Base-by-base conservation (phyloP, 1,284 basidiomycete genomes). In the Malassezia furfur region DNA sequence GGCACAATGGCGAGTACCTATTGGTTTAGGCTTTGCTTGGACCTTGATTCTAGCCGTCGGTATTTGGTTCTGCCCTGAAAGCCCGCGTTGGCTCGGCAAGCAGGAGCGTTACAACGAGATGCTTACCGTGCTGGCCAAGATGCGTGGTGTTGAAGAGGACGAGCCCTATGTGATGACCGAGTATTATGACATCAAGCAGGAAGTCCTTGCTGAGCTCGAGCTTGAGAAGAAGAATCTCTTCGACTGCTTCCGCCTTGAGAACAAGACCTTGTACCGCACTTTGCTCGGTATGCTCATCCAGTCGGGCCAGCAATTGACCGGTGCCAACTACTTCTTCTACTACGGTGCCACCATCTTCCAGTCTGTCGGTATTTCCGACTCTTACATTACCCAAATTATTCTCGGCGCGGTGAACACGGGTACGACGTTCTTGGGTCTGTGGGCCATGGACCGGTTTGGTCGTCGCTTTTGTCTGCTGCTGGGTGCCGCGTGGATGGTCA, bases 1-100 rank as follows among this genome's bases (percentile, higher is more conserved):
- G 38, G 80, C 77, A 3, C 82, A 82, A 15, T 87, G 85, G 85
- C 81, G 82, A 22, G 80, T 81, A 10, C 81, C 85, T 41, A 81
- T 87, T 48, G 85, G 81, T 12, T 79, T 87, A 54, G 83, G 85
- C 32, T 78, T 88, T 63, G 73, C 84, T 53, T 87, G 84, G 81
- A 81, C 84, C 3, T 68, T 80, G 48, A 79, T 87, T 48, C 81
- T 87, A 9, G 79, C 80, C 30, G 60, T 82, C 31, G 84, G 84
- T 38, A 87, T 88, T 61, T 68, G 83, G 14, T 83, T 85, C 68
- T 85, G 86, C 82, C 86, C 85, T 19, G 85, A 86, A 72, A 81
- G 80, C 45, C 85, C 85, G n/a, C 69, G 72, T 34, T 87, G 85
- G 85, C 79, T 85, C 25, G 67, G 60, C 77, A 80, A 49, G 63